phyloP scores from a whole-genome alignment of 2,329 filamentous ascomycete genomes.

The Penicillium paneum region DNA sequence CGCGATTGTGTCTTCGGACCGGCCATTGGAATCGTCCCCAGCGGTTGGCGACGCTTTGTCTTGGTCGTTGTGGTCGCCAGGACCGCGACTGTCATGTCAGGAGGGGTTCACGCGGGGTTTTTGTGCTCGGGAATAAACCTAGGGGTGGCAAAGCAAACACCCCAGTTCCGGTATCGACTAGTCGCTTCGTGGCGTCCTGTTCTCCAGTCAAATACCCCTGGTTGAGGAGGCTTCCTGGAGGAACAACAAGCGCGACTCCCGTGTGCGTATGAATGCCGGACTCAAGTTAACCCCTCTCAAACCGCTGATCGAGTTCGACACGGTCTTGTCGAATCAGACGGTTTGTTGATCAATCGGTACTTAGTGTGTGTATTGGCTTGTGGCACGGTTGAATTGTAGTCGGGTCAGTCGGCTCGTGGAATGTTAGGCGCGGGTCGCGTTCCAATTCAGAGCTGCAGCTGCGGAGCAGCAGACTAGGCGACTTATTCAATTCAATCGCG shows the following conservation, averaged over 20 bases:
- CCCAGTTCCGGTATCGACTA: background rate
- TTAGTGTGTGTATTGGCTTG: conserved; percentile 2
- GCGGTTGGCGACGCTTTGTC: conserved; percentile 38
- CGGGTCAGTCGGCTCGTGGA: conserved; percentile 2
- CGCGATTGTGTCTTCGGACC: conserved; percentile 39
- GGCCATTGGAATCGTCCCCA: conserved; percentile 39
- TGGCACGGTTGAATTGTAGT: background rate
- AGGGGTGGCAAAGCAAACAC: conserved; percentile 15
- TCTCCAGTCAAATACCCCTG: background rate
- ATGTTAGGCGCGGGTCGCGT: conserved; percentile 11
- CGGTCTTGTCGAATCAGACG: background rate
- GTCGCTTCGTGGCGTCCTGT: background rate
- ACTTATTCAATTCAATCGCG: conserved; percentile 1
- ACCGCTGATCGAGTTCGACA: background rate
- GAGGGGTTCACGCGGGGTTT: conserved; percentile 26
- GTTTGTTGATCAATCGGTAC: background rate
- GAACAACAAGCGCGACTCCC: background rate
- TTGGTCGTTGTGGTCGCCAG: conserved; percentile 33
- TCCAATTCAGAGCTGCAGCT: background rate
- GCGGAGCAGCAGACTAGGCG: background rate
- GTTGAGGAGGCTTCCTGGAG: background rate
- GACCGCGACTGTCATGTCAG: conserved; percentile 42
- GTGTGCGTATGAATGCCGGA: background rate
- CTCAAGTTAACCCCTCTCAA: background rate
- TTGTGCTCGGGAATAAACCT: conserved; percentile 28